phyloP scores from a whole-genome alignment of 2,329 filamentous ascomycete genomes.

The Grosmannia serpens region DNA sequence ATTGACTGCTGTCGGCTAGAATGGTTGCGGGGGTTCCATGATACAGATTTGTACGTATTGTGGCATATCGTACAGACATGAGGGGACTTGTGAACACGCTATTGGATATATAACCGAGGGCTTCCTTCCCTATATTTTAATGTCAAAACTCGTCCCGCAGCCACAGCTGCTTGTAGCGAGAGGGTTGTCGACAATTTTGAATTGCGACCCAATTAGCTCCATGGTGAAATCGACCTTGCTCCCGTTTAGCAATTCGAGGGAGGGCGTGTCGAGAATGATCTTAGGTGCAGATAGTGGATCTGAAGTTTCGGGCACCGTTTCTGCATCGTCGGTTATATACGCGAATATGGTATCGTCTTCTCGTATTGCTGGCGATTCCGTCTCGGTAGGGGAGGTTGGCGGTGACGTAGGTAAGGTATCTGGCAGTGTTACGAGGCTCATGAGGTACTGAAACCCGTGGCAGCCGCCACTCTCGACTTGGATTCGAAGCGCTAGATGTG shows the following conservation, averaged over 20 bases:
- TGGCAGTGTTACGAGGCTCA: conserved; percentile 65
- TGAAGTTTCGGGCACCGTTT: conserved; percentile 15
- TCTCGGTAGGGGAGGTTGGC: conserved; percentile 16
- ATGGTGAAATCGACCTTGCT: conserved; percentile 95
- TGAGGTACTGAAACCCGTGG: conserved; percentile 95
- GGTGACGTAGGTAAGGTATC: conserved; percentile 14
- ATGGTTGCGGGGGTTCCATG: background rate
- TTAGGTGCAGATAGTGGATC: conserved; percentile 41
- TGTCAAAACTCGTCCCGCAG: conserved; percentile 95
- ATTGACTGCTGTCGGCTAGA: background rate
- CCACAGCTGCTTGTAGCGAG: conserved; percentile 88
- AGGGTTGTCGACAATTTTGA: conserved; percentile 93
- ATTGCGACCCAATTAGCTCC: conserved; percentile 81
- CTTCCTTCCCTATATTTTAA: conserved; percentile 48
- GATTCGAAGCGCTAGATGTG: conserved; percentile 76
- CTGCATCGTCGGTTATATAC: conserved; percentile 43
- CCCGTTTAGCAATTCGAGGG: conserved; percentile 77
- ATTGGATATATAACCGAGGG: background rate
- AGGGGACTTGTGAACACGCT: no score
- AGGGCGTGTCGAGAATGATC: conserved; percentile 79
- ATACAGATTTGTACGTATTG: background rate
- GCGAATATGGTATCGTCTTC: conserved; percentile 87
- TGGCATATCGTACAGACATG: background rate
- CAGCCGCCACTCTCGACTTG: conserved; percentile 89
- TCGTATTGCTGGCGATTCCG: conserved; percentile 25